Base-by-base conservation (phyloP, 2,329 filamentous ascomycete species). In the Torrubiella hemipterigena region DNA sequence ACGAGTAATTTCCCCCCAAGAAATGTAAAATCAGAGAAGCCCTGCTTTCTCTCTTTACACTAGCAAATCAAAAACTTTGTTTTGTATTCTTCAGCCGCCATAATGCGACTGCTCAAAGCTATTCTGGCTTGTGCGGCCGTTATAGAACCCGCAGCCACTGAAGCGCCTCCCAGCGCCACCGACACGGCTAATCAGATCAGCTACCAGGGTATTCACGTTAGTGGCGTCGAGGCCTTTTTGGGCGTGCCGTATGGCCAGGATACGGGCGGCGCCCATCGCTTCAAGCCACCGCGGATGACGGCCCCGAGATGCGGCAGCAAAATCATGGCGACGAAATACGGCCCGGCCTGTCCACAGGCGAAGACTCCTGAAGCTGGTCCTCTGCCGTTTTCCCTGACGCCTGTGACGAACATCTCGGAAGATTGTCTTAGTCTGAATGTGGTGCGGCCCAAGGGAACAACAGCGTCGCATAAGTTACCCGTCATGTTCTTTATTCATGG, bases 201-300 rank as follows among this genome's bases (percentile, higher is more conserved):
- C 1, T 67, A 65, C 39, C 35, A 41, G n/a, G 64, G 65, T 8
- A 39, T 63, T 14, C 33, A 48, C 8, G 54, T 57, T 36, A 63
- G 61, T 36, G 57, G 51, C 15, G 50, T 67, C 22, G 63, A 69
- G 32, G 48, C 56, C 7, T 69, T 66, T 37, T 50, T 64, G 4
- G 56, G 54, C n/a, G 61, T 67, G 15, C 57, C 52, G 1, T 68
- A 62, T 29, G 64, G 57, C 5, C 42, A 62, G 30, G 61, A 65
- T 37, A 67, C 64, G 1, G 41, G 57, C 36, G 61, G 60, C 8
- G 39, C 42, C 17, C 56, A 61, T 29, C 52, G 64, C 29, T 68
- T 67, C 45, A 61, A 58, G 33, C 59, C 63, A 6, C 63, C 64
- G 3, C 39, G 45, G 22, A 47, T 51, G 2, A 52, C 52, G 32